Conservation (phyloP, 306 rosid species). For the Canavalia gladiata region DNA sequence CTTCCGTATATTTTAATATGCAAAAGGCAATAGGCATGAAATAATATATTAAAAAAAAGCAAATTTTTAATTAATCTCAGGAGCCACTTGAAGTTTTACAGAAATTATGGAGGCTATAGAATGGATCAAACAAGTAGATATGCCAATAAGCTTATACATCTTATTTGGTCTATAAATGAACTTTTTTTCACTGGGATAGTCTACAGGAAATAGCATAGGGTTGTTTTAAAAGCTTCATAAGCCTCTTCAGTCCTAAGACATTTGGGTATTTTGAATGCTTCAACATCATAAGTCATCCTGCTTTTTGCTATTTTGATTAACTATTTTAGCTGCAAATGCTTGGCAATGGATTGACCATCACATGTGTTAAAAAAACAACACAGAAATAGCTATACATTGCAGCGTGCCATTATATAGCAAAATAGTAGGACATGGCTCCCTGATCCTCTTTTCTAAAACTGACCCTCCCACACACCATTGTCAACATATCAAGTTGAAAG, state of each 20-base stretch:
- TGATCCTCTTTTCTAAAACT: conserved; percentile 33
- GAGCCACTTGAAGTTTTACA: conserved; percentile 23
- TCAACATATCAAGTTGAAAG: conserved; percentile 43
- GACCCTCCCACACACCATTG: conserved; percentile 36
- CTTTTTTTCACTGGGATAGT: conserved; percentile 1
- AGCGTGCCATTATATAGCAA: conserved; percentile 20
- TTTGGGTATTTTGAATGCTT: conserved; percentile 22
- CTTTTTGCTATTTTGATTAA: conserved; percentile 25
- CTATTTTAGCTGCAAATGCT: conserved; percentile 36
- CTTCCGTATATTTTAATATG: conserved; percentile 25
- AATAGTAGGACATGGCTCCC: conserved; percentile 27
- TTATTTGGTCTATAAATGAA: neutral
- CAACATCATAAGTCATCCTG: conserved; percentile 19
- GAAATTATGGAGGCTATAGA: conserved; percentile 28
- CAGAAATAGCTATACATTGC: conserved; percentile 15
- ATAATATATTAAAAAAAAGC: neutral
- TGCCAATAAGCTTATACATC: conserved; percentile 21
- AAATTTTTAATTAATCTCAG: conserved; percentile 31
- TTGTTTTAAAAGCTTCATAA: conserved; percentile 35
- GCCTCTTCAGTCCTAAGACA: conserved; percentile 20
- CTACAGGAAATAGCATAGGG: conserved; percentile 32
- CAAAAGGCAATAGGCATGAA: conserved; percentile 31
- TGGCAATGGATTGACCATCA: conserved; percentile 33
- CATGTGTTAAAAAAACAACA: conserved; percentile 6
- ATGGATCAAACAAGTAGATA: conserved; percentile 30